A percentile compares a stretch with the other conserved stretches of the same genome.
phyloP scores from a whole-genome alignment of 768 basidiomycete genomes.

The Clavulina sp. region DNA sequence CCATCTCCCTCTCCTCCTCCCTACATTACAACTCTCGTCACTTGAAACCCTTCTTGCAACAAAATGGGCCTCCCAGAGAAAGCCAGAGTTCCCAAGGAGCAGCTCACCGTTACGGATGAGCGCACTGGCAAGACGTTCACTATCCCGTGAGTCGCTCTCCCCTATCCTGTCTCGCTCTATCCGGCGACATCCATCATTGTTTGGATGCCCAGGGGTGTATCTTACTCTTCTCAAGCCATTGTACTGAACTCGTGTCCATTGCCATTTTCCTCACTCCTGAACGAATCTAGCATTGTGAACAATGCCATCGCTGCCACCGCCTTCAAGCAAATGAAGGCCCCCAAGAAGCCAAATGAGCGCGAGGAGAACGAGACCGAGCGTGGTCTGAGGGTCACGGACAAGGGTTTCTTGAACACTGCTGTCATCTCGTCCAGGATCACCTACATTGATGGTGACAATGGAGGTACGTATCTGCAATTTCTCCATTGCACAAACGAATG shows the following conservation, averaged over 20 bases:
- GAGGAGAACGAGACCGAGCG: conserved; percentile 72
- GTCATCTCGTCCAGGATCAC: conserved; percentile 37
- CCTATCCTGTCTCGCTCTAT: too few species aligned
- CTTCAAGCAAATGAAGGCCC: conserved; percentile 60
- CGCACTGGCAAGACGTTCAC: conserved; percentile 10
- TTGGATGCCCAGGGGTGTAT: neutral
- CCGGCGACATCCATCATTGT: neutral
- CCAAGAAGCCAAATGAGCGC: conserved; percentile 38
- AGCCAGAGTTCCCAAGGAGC: neutral
- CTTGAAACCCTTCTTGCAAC: neutral
- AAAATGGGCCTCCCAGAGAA: neutral
- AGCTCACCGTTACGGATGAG: conserved; percentile 11
- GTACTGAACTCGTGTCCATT: neutral
- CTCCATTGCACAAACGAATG: neutral
- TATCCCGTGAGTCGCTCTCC: conserved; percentile 7
- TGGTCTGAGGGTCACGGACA: conserved; percentile 34
- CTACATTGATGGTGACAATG: conserved; percentile 80
- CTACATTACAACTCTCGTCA: neutral
- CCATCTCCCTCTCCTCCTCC: neutral
- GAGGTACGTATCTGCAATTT: conserved; percentile 26
- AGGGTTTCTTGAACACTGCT: conserved; percentile 19
- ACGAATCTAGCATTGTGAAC: conserved; percentile 42
- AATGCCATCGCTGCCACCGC: conserved; percentile 66
- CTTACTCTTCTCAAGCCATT: neutral
- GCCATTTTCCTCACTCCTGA: neutral